Evolutionary conservation across 2,329 filamentous ascomycete species (phyloP), one percentile per base, ranked within the genome.

Genomic region (Drechslerella stenobrocha): DNA sequence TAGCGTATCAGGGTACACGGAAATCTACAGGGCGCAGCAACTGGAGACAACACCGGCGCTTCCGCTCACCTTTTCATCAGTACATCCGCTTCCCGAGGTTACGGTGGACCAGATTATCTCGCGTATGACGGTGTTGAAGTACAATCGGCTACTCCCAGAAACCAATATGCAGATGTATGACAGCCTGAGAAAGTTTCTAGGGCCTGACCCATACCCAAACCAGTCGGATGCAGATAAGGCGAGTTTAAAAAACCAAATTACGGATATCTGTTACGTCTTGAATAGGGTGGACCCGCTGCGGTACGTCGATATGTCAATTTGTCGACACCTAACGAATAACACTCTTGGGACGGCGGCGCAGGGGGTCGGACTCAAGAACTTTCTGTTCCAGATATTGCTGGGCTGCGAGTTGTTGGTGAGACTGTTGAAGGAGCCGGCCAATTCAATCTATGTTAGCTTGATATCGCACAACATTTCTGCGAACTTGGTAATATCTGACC

Each of bases 111-210:
- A 66, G 23, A 66, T 66, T 18, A 53, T 66, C 20, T 58, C 61
- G n/a, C 50, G 61, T 13, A 47, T 66, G 48, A 66, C 61, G 26
- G 48, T 59, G 2, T 28, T 66, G 2, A 66, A 66, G 48, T 66
- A 66, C 32, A 66, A 66, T 24, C 47, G 61, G 6, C 48, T 66
- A 15, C 61, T 66, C 1, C 61, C 61, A 13, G 61, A 66, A 48
- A 66, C 61, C 20, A 66, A 66, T 32, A 66, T 58, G 61, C 61
- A 66, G 20, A 66, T 66, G 61, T 66, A 66, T 30, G 61, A 58
- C 24, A 58, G 45, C 23, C 22, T 66, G 47, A 58, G 61, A 45
- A 66, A 66, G 42, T 55, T 66, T 30, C 26, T 66, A 24, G 61
- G 61, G 6, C 48, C 61, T 13, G 61, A 66, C 23, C 61, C 61